Percentiles rank a stretch among this genome's conserved stretches.
Evolutionary conservation across 2,329 filamentous ascomycete species (phyloP).

Genomic region (Alternaria hordeiaustralica): DNA sequence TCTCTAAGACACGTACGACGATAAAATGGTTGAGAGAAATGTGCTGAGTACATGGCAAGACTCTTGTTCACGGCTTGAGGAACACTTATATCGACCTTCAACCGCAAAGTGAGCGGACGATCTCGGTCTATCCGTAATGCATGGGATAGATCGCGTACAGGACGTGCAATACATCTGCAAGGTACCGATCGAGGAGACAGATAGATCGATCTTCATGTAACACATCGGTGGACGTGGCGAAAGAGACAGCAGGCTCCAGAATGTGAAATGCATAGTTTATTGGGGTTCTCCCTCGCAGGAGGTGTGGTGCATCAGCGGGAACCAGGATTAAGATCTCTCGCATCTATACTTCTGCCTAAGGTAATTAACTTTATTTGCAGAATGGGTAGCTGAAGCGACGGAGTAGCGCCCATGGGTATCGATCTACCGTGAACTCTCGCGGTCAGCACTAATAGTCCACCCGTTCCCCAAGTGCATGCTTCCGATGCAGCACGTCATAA

Average conservation of each 20-base stretch:
- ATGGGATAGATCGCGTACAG: background rate
- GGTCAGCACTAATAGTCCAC: background rate
- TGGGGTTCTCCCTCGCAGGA: background rate
- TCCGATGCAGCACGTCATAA: background rate
- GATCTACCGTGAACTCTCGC: background rate
- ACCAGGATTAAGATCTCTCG: background rate
- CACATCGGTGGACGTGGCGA: background rate
- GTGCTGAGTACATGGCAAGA: background rate
- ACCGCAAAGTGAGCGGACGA: background rate
- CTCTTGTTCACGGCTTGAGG: background rate
- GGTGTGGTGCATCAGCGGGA: background rate
- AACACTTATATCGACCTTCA: background rate
- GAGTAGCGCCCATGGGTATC: background rate
- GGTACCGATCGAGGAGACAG: too few species aligned
- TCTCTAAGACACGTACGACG: background rate
- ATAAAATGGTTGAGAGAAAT: background rate
- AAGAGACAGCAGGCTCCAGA: background rate
- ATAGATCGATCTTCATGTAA: background rate
- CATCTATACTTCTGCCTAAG: background rate
- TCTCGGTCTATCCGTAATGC: background rate
- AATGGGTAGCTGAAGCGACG: background rate
- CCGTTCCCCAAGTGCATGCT: background rate
- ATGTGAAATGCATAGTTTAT: background rate
- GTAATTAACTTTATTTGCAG: background rate
- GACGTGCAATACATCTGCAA: background rate